A percentile compares a stretch with the other conserved stretches of the same genome.
Conservation (phyloP, 2,329 filamentous ascomycete species). For the Didymellaceae sp. region DNA sequence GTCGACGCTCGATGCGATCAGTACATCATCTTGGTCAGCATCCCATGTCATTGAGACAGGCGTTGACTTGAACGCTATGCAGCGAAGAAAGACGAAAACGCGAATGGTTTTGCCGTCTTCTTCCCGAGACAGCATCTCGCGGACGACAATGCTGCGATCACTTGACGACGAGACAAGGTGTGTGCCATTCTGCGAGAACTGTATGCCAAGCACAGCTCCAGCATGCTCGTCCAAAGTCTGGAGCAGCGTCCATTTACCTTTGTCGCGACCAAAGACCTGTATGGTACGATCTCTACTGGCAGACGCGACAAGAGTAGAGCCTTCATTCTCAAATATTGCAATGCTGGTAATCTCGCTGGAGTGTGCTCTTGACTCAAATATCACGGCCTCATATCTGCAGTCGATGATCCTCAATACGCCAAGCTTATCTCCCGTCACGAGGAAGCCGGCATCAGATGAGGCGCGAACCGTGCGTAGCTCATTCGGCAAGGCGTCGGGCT, state of each 20-base stretch:
- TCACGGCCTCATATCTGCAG: conserved; percentile 64
- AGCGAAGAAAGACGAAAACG: conserved; percentile 77
- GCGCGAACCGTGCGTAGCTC: conserved; percentile 66
- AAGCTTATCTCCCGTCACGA: conserved; percentile 84
- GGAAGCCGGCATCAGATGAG: conserved; percentile 66
- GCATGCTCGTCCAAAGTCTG: conserved; percentile 94
- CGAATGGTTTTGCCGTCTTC: conserved; percentile 64
- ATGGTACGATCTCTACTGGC: conserved; percentile 84
- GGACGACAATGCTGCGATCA: conserved; percentile 84
- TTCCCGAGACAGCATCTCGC: conserved; percentile 77
- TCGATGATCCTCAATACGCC: conserved; percentile 80
- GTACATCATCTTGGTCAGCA: conserved; percentile 62
- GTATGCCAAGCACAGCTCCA: conserved; percentile 78
- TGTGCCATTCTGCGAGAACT: conserved; percentile 74
- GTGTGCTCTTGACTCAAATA: conserved; percentile 83
- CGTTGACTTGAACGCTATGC: conserved; percentile 83
- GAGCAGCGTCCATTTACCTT: conserved; percentile 72
- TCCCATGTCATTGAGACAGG: conserved; percentile 83
- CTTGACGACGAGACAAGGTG: conserved; percentile 81
- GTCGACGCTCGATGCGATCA: conserved; percentile 68
- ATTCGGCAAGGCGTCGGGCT: conserved; percentile 58
- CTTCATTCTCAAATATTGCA: conserved; percentile 70
- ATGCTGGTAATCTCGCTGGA: conserved; percentile 84
- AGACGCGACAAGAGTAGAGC: conserved; percentile 74
- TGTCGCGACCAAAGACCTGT: conserved; percentile 77